phyloP scores from a whole-genome alignment of 495 filamentous ascomycete genomes.

The Podospora pseudocomata region DNA sequence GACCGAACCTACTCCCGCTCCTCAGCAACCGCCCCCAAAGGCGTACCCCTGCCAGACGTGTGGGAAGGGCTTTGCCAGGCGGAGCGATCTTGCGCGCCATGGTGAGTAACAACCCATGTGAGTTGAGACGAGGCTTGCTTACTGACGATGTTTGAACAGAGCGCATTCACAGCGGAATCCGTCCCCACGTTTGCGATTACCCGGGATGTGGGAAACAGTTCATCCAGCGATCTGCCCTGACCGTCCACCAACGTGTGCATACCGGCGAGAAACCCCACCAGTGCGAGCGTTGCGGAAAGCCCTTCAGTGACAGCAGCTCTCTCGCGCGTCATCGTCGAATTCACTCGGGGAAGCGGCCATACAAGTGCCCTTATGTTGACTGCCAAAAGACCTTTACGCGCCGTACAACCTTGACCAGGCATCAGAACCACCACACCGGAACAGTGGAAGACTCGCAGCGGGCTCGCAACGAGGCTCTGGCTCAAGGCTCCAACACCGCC shows the following conservation, averaged over 20 bases:
- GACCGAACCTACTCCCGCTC: constrained; percentile 26
- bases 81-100: constrained; percentile 92
- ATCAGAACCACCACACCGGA: constrained; percentile 93
- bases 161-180: constrained; percentile 87
- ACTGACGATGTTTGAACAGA: constrained; percentile 53
- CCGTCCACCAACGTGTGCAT: constrained; percentile 91
- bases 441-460: constrained; percentile 91
- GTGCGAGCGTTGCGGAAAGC: constrained; percentile 97
- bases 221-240: constrained; percentile 95
- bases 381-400: constrained; percentile 99
- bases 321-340: constrained; percentile 90
- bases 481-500: constrained; percentile 52
- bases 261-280: constrained; percentile 98
- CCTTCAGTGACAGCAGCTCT: constrained; percentile 98
- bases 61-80: constrained; percentile 85
- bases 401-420: constrained; percentile 88
- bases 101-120: constrained; percentile 53
- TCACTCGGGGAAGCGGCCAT: constrained; percentile 92
- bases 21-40: constrained; percentile 48
- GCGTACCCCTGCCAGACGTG: constrained; percentile 90
- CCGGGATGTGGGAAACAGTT: constrained; percentile 92
- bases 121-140: background rate
- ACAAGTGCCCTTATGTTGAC: constrained; percentile 95
- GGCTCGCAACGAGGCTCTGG: constrained; percentile 65
- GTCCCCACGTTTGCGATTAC: constrained; percentile 90